phyloP scores from a whole-genome alignment of 1,139 yeast species.

The Candida mesenterica region DNA sequence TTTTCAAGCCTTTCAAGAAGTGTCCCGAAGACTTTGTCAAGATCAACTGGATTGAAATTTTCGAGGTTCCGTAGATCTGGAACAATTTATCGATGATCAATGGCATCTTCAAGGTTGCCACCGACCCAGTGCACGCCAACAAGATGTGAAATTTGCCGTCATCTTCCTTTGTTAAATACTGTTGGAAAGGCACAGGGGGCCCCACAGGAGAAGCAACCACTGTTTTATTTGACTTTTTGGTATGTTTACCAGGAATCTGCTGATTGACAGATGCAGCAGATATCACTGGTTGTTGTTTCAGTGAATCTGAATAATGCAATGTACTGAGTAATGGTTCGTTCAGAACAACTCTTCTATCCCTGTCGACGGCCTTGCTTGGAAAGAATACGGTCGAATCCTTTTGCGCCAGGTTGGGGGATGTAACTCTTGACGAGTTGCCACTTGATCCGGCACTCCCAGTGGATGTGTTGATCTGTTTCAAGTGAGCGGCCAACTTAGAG shows the following conservation, averaged over 20 bases:
- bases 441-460: neutral
- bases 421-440: constrained; percentile 12
- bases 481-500: constrained; percentile 7
- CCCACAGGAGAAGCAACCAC: constrained; percentile 57
- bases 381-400: neutral
- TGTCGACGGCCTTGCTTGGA: constrained; percentile 1
- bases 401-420: constrained; percentile 10
- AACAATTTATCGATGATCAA: constrained; percentile 78
- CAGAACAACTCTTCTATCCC: constrained; percentile 5
- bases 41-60: constrained; percentile 79
- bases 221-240: constrained; percentile 23
- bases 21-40: constrained; percentile 83
- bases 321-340: constrained; percentile 1
- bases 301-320: neutral
- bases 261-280: neutral
- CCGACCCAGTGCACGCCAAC: constrained; percentile 93
- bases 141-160: constrained; percentile 83
- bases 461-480: constrained; percentile 4
- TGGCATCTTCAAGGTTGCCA: constrained; percentile 92
- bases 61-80: constrained; percentile 67
- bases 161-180: constrained; percentile 66
- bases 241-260: constrained; percentile 2
- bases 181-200: constrained; percentile 73
- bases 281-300: neutral
- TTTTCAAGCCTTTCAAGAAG: constrained; percentile 73